Evolutionary conservation across 441 rosid species (phyloP).

Genomic region (Melastoma candidum): DNA sequence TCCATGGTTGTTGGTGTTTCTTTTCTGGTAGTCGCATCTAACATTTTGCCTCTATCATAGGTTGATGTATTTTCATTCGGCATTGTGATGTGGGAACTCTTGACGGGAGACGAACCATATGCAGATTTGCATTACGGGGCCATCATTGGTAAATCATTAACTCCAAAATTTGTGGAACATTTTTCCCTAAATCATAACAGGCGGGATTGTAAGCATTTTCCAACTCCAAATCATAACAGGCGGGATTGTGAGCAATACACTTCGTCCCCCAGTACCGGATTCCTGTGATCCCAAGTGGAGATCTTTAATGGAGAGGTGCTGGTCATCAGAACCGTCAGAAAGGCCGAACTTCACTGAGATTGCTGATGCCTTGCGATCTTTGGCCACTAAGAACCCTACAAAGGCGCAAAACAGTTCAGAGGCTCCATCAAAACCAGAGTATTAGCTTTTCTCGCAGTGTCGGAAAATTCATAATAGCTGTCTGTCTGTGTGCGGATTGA

Average conservation of each 20-base stretch:
- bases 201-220: not conserved
- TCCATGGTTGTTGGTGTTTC: not conserved
- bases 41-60: slow-evolving; percentile 15
- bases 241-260: slow-evolving; percentile 62
- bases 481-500: no score
- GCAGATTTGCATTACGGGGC: slow-evolving; percentile 65
- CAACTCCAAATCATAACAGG: slow-evolving; percentile 21
- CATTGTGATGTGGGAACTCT: slow-evolving; percentile 61
- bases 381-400: slow-evolving; percentile 33
- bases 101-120: slow-evolving; percentile 68
- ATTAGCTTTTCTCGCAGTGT: no score
- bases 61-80: slow-evolving; percentile 71
- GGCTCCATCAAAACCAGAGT: not conserved
- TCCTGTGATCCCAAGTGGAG: slow-evolving; percentile 49
- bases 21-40: not conserved
- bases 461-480: no score
- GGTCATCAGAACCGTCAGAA: slow-evolving; percentile 51
- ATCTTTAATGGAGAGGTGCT: slow-evolving; percentile 61
- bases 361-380: slow-evolving; percentile 32
- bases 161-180: not conserved
- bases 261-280: slow-evolving; percentile 50
- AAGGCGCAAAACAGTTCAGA: slow-evolving; percentile 28
- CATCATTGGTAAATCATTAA: slow-evolving; percentile 32
- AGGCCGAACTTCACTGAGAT: slow-evolving; percentile 52
- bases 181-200: no score